These are phyloP conservation scores for Calycina marina DNA, from an alignment of 2,329 filamentous ascomycete species.

Conservation along the genomic window DNA sequence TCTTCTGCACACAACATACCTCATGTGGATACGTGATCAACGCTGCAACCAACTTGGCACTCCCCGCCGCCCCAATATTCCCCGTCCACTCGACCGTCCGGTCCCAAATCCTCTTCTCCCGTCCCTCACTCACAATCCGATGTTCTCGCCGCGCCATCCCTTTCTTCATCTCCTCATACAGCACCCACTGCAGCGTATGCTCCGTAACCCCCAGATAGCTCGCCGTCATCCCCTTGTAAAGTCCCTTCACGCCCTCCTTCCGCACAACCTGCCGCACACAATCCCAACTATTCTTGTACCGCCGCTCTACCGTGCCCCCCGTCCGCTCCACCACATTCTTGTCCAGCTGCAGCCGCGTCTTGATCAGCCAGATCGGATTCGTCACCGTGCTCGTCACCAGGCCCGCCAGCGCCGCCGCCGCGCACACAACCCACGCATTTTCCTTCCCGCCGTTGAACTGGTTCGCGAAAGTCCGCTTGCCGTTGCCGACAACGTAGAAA, in stretches of 20 bases:
- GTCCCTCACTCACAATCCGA: constrained; percentile 39
- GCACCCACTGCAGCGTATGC: constrained; percentile 81
- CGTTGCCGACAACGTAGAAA: constrained; percentile 87
- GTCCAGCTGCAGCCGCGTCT: constrained; percentile 84
- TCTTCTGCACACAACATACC: constrained; percentile 30
- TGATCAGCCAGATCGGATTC: constrained; percentile 94
- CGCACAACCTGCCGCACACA: constrained; percentile 71
- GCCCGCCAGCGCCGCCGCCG: constrained; percentile 63
- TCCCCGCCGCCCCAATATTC: constrained; percentile 63
- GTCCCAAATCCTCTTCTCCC: constrained; percentile 57
- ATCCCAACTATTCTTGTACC: constrained; percentile 79
- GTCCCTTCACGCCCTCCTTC: constrained; percentile 63
- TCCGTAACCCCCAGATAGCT: constrained; percentile 86
- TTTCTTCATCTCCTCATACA: constrained; percentile 86
- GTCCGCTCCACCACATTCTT: constrained; percentile 57
- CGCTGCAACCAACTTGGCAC: constrained; percentile 74
- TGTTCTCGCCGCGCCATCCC: constrained; percentile 51
- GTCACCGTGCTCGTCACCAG: constrained; percentile 81
- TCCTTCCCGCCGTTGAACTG: constrained; percentile 58
- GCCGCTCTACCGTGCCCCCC: constrained; percentile 39
- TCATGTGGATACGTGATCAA: constrained; percentile 86
- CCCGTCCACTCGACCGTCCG: constrained; percentile 63
- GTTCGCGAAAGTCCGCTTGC: constrained; percentile 67
- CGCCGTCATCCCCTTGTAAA: constrained; percentile 84
- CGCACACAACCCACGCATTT: constrained; percentile 62